A percentile compares a stretch with the other conserved stretches of the same genome.
Conservation (phyloP, 371 early-diverging fungal genomes). For the Mortierella sp. region DNA sequence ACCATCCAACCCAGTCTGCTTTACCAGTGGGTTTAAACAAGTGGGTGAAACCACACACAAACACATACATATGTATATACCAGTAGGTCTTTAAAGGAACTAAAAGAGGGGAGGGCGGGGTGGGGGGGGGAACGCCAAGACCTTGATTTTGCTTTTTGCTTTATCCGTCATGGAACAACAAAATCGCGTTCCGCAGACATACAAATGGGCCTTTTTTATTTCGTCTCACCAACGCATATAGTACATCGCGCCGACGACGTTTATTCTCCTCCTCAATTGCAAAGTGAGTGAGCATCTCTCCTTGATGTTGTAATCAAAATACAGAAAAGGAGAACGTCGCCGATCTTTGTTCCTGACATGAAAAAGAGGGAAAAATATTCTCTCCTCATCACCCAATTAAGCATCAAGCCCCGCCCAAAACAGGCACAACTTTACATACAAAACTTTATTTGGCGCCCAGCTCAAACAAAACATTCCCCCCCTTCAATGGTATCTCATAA, state of each 20-base stretch:
- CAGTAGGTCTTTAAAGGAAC: too few species aligned
- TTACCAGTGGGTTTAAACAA: too few species aligned
- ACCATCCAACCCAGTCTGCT: too few species aligned
- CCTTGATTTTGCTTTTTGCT: not conserved
- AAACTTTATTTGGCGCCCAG: conserved; percentile 12
- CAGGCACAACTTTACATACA: not conserved
- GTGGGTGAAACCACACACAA: too few species aligned
- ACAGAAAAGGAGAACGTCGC: not conserved
- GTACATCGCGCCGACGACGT: too few species aligned
- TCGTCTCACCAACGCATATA: too few species aligned
- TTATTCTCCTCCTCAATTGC: not conserved
- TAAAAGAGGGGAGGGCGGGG: too few species aligned
- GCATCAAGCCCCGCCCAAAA: not conserved
- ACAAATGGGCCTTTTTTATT: not conserved
- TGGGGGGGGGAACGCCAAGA: too few species aligned
- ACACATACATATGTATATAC: too few species aligned
- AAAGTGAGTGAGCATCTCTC: not conserved
- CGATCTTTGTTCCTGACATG: conserved; percentile 14
- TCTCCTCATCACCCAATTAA: not conserved
- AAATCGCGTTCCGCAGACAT: not conserved
- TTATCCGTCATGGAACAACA: not conserved
- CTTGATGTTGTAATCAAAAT: not conserved
- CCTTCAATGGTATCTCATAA: not conserved
- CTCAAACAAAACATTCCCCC: not conserved
- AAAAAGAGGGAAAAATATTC: not conserved